Base-by-base conservation (phyloP, 2,329 filamentous ascomycete genomes). In the Ophiostoma ips region DNA sequence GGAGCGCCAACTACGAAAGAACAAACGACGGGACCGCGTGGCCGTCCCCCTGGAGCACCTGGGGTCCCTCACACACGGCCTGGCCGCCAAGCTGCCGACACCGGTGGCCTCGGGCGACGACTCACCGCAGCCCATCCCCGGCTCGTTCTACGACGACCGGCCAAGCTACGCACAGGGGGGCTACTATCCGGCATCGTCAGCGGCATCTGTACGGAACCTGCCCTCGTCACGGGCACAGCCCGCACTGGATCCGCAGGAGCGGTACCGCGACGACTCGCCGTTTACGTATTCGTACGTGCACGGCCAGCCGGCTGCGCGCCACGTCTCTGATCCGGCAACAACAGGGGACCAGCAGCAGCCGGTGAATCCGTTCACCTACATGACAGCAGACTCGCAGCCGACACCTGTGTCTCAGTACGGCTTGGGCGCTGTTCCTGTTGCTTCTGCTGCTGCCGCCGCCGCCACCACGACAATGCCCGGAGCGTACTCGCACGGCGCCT, bases 21-120 rank as follows among this genome's bases (percentile, higher is more conserved):
- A 54, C 18, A 57, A 56, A 41, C 58, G 60, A 58, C 62, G 62
- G 41, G 65, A 72, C 50, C 69, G 75, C 21, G 65, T 76, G 43
- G 68, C 75, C 6, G 65, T 79, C 21, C 74, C 76, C 1, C 62
- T 79, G 15, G 68, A 74, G 6, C 70, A 75, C 12, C 64, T 79
- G 37, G 72, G 70, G 36, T 62, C 68, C 9, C 55, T 66, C 13
- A 62, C 67, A 18, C 64, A 66, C 49, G 66, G 65, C 58, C 28
- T 50, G n/a, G n/a, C n/a, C 7, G 36, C 43, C 6, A 54, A 57
- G 47, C 55, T 52, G 48, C 57, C 56, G 57, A 8, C 58, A 57
- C 31, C 54, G 51, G 47, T 36, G 7, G 30, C 47, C 3, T 51
- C 56, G 37, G 63, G 68, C 48, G 47, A 54, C 49, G n/a, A 45